Base-by-base conservation (phyloP, 1,284 basidiomycete species). In the Trichosporon asahii region DNA sequence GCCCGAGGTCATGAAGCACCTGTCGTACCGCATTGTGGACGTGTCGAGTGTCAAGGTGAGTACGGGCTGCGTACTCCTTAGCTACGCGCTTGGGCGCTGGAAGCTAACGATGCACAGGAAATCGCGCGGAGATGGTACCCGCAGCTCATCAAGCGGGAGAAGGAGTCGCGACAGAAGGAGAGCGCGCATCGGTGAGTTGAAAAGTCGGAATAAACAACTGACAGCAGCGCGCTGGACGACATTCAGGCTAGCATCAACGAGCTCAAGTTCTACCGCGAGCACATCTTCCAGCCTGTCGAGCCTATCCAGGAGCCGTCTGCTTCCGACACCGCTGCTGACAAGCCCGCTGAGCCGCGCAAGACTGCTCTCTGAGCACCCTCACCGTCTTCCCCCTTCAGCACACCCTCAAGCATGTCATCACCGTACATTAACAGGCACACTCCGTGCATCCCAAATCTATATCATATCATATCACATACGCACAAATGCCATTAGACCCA, bases 11-110 rank as follows among this genome's bases (percentile, higher is more conserved):
- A 82, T 82, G 76, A 70, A 76, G 9, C 85, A 86, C 68, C 77
- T 86, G 4, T 85, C 85, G 27, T 86, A 86, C 73, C 76, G 85
- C 18, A 86, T 86, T 55, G 81, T 86, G 25, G 82, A 84, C 69
- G 82, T 83, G 57, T 81, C 79, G 65, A 77, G 78, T 8, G 74
- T 84, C 70, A 84, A 84, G 71, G 79, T 78, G 37, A 11, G 40
- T 14, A 12, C 11, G 14, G 14, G 14, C 35, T 14, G 9, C 11
- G 35, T 11, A 12, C 35, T 9, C 11, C 35, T 12, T 14, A 37
- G 35, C 35, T 37, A 14, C n/a, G n/a, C n/a, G n/a, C n/a, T n/a
- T n/a, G n/a, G n/a, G n/a, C n/a, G n/a, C n/a, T n/a, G 11, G 31
- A 44, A 67, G 12, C 74, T 80, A 68, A 80, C 37, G 6, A 2